Evolutionary conservation across 169 alveolate genomes (phyloP), one percentile per base, ranked within the genome.

Genomic region (Plasmodium knowlesi): DNA sequence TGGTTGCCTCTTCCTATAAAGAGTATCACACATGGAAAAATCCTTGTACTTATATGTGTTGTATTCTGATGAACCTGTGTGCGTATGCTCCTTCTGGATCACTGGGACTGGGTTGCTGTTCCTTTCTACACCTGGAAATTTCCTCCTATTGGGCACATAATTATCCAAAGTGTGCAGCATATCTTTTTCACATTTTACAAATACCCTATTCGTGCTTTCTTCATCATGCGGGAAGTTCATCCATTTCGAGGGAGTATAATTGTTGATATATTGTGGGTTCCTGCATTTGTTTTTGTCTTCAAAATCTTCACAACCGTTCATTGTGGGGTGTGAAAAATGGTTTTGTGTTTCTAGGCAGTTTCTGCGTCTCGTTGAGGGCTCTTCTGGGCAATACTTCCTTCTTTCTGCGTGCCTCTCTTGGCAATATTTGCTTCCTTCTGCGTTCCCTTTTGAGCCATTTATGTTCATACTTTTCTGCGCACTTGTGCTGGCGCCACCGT

Each of bases 141-240:
- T 22, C 39, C 92, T 71, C 43, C 50, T 71, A 71, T 19, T 67
- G n/a, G 83, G 32, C 1, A 67, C 50, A 83, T 22, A 70, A 10
- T 12, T 70, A 39, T 83, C 82, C 39, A 67, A 19, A n/a, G 0
- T 12, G 53, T 61, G 53, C 37, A 82, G 25, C 16, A 70, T 30
- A 39, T 71, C 19, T 71, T 83, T 79, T 34, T 83, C 82, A 22
- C 28, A 61, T 83, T 83, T 61, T 83, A 81, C 50, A 19, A 83
- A 83, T 39, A 22, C n/a, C 16, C n/a, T 34, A 39, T 12, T 67
- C 19, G 53, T 19, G 76, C 28, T 67, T 67, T 4, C 70, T 54
- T 57, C 57, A 3, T 50, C 81, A 82, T 54, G 6, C 6, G 25
- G 9, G 16, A 32, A 19, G 41, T 70, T 83, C 22, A 67, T 22